Percentiles rank a stretch among this genome's conserved stretches.
Conservation (phyloP, 306 rosid species). For the Vicia sativa region DNA sequence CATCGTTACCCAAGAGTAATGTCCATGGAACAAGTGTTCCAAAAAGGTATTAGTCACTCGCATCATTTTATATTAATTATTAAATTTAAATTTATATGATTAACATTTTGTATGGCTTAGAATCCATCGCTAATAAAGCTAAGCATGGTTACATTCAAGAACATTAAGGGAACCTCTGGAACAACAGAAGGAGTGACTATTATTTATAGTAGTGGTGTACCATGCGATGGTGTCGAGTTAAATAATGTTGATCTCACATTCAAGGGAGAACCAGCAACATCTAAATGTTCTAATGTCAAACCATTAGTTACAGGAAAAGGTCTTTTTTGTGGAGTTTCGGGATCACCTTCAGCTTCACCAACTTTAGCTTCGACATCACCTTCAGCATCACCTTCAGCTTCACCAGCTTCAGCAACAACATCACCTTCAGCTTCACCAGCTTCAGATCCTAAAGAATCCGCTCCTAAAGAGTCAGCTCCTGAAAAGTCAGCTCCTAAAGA, state of each 20-base stretch:
- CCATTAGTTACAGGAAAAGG: neutral
- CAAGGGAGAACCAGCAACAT: neutral
- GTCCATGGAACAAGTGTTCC: too few species aligned
- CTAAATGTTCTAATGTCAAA: conserved; percentile 23
- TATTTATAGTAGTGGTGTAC: conserved; percentile 13
- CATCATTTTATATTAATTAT: too few species aligned
- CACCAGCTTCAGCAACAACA: too few species aligned
- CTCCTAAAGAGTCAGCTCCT: too few species aligned
- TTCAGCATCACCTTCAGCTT: too few species aligned
- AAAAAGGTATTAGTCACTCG: too few species aligned
- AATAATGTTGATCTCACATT: neutral
- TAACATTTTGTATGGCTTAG: neutral
- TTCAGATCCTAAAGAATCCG: too few species aligned
- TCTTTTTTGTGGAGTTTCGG: neutral
- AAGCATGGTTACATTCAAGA: conserved; percentile 25
- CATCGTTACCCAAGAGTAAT: too few species aligned
- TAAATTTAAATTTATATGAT: neutral
- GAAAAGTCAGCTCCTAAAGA: too few species aligned
- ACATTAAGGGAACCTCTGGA: conserved; percentile 16
- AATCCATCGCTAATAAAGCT: conserved; percentile 22
- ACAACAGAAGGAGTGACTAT: neutral
- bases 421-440: too few species aligned
- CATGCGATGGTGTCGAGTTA: conserved; percentile 9
- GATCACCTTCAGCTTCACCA: too few species aligned
- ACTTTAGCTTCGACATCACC: too few species aligned